Base-by-base conservation (phyloP, 2,329 filamentous ascomycete genomes). In the Hymenoscyphus infarciens region DNA sequence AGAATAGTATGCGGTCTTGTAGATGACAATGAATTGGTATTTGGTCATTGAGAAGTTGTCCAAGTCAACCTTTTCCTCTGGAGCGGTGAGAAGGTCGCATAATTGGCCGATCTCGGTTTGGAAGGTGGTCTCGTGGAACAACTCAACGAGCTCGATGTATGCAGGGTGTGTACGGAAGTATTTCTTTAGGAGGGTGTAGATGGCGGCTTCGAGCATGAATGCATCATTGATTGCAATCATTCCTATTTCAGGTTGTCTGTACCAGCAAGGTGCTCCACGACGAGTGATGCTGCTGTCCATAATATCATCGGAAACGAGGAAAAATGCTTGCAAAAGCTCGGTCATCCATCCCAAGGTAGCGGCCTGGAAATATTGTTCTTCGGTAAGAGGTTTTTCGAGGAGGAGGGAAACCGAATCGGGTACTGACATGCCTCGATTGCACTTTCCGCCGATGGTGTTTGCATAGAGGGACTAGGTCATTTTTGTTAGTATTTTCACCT, bases 1-100 rank as follows among this genome's bases (percentile, higher is more conserved):
- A 74, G 90, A 96, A 83, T 99, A 99, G 83, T 96, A 99, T 59
- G 95, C 93, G 27, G 95, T 99, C 87, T 99, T 99, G 87, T 96
- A 98, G 79, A 96, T 91, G 80, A 99, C 95, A 74, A 99, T 99
- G 83, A 98, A 99, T 72, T 83, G 87, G 83, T 97, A 97, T 83
- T 97, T 99, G 66, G 93, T 85, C 78, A 97, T 83, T 77, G 87
- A 92, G 83, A 99, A 99, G 82, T 97, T 97, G 83, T 91, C 83
- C 67, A 99, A 87, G 79, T 98, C 87, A 74, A 98, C 90, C 66
- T 88, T 82, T 77, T 97, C 93, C 80, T 99, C 95, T 52, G 95
- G 95, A 42, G 95, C 95, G 56, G 95, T 99, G 75, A 98, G 86
- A 68, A 99, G 83, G 77, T 99, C 95, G 77, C 92, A 96, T 61